Evolutionary conservation across 83 land plant genomes (phyloP).

Genomic region (Picea mariana): DNA sequence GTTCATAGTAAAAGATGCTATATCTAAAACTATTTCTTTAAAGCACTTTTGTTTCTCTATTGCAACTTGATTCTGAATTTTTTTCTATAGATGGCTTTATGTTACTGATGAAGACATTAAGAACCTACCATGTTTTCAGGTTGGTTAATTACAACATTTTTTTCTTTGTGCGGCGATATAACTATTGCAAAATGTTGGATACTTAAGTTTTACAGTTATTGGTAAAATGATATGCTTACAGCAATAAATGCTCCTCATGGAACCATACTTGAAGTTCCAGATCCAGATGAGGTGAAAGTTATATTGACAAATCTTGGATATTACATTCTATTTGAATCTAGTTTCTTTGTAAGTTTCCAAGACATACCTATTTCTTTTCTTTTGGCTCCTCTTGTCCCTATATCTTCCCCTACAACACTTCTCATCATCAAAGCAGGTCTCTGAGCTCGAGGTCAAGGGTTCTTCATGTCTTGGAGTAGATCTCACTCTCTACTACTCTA

Average conservation of each 20-base stretch:
- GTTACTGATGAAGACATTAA: slow-evolving; percentile 61
- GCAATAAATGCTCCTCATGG: slow-evolving; percentile 89
- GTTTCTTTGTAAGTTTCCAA: neutral
- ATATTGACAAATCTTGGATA: neutral
- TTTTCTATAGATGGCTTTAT: slow-evolving; percentile 41
- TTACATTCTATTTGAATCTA: neutral
- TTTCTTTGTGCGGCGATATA: neutral
- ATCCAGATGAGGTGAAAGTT: slow-evolving; percentile 70
- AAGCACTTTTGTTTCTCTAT: neutral
- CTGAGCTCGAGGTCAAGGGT: too few species aligned
- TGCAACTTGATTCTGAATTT: neutral
- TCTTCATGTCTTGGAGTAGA: too few species aligned
- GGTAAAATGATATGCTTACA: slow-evolving; percentile 47
- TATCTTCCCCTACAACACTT: too few species aligned
- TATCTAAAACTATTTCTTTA: neutral
- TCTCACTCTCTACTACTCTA: too few species aligned
- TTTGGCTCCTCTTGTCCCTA: too few species aligned
- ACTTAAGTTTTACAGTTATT: neutral
- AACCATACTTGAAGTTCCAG: slow-evolving; percentile 86
- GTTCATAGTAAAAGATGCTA: neutral
- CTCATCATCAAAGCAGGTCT: too few species aligned
- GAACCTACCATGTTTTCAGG: slow-evolving; percentile 67
- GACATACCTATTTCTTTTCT: too few species aligned
- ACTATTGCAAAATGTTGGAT: neutral
- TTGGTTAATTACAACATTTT: slow-evolving; percentile 11